Evolutionary conservation across 106 monocot species (phyloP), one percentile per base, ranked within the genome.

Genomic region (Chionographis japonica): DNA sequence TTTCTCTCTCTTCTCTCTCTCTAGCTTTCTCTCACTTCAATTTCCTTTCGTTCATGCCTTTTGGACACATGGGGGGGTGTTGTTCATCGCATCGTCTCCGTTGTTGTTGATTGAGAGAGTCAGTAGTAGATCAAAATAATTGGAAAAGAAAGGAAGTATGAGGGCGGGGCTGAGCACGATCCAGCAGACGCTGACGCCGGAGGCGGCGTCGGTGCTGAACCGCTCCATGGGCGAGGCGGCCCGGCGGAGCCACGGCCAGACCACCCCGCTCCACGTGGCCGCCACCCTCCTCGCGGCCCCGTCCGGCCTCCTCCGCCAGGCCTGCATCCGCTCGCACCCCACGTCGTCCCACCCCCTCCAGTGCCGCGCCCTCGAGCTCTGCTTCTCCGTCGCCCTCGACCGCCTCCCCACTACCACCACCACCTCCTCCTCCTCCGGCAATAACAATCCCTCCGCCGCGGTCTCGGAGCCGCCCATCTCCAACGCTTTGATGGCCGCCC

Each of bases 111-210:
- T 27, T 27, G 27, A 27, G 27, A 27, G 27, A 27, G 27, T 27
- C 27, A 27, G 27, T 27, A 27, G 27, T 27, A 27, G 27, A 27
- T 27, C 27, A 27, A 27, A 27, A 27, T 27, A 46, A 46, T 46
- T 10, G 5, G 46, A 2, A 46, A 46, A 46, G 9, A 46, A 46
- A 46, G 46, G 46, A 46, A 46, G 46, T 6, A 90, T 90, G 90
- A 78, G 90, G 67, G 62, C 86, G 56, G 90, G 77, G 60, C 72
- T 86, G 66, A 83, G 80, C 75, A 83, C 86, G 42, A 90, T 90
- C 54, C 90, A 86, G 75, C 90, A 90, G 73, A 90, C 90, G 58
- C 90, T 90, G 40, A 86, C 90, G 66, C 68, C 83, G 71, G 90
- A 86, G 74, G 90, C 90, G 57, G 83, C 83, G 65, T 46, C 52